A percentile compares a stretch with the other conserved stretches of the same genome.
Conservation (phyloP, 2,329 filamentous ascomycete genomes). For the Fusarium globosum region DNA sequence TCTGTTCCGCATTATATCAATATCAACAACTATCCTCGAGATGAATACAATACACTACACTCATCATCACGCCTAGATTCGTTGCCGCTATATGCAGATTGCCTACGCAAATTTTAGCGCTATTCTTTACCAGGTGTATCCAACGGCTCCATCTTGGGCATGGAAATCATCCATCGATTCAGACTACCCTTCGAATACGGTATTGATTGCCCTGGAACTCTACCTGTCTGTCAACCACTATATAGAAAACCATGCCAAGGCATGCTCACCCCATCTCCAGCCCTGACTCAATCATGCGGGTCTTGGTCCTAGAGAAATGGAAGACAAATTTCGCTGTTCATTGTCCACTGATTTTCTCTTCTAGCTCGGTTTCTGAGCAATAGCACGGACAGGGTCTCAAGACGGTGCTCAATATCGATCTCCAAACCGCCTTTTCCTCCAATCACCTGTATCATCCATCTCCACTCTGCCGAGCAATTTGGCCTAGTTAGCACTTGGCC, state of each 20-base stretch:
- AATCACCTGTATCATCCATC: constrained; percentile 28
- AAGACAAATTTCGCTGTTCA: constrained; percentile 36
- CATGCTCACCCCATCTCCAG: constrained; percentile 26
- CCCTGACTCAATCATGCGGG: constrained; percentile 37
- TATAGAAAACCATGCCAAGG: constrained; percentile 29
- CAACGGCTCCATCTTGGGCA: constrained; percentile 15
- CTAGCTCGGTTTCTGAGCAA: constrained; percentile 5
- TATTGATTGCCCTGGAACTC: constrained; percentile 13
- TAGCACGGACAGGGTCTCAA: constrained; percentile 28
- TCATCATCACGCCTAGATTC: constrained; percentile 33
- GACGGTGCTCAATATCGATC: constrained; percentile 42
- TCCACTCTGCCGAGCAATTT: constrained; percentile 34
- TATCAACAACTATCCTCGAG: background rate
- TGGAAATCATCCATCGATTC: constrained; percentile 14
- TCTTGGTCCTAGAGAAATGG: constrained; percentile 17
- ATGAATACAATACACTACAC: background rate
- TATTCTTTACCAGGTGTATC: constrained; percentile 29
- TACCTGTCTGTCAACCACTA: constrained; percentile 3
- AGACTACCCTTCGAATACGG: constrained; percentile 12
- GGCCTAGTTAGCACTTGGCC: constrained; percentile 27
- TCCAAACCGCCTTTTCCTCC: constrained; percentile 32
- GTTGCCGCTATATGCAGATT: constrained; percentile 7
- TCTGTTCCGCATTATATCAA: background rate
- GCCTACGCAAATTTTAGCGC: constrained; percentile 22
- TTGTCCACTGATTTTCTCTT: constrained; percentile 30